Evolutionary conservation across 805 yeast species (phyloP), one percentile per base, ranked within the genome.

Genomic region (Debaryomyces castellii): DNA sequence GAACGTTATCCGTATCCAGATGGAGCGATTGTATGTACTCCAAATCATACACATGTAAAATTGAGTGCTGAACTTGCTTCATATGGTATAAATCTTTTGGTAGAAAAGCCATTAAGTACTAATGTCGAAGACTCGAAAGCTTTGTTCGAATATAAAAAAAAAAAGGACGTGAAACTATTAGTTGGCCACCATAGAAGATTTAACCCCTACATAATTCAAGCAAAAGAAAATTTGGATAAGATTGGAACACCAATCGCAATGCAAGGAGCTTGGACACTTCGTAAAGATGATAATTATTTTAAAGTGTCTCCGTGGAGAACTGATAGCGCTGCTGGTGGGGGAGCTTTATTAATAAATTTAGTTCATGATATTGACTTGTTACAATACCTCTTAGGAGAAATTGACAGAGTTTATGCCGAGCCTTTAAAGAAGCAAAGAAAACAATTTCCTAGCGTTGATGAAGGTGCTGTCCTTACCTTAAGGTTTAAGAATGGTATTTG

Each of bases 121-220:
- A 48, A 45, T 11, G 59, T 68, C 3, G 54, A 55, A 34, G 72
- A 69, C 14, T 64, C 68, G 17, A 59, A 51, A 24, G 61, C 66
- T 8, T 50, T 69, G 23, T 57, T 58, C 21, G 53, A 57, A 11
- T 62, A 50, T 40, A 54, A 62, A 33, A 36, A 51, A 22, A 23
- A 46, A 12, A 51, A 53, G 21, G 47, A 54, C 32, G 66, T 68
- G 11, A 58, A 60, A 43, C 51, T 69, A 21, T 52, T 69, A 20
- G 63, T 69, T 21, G 74, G 74, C 2, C 74, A 69, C 47, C 74
- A 69, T 51, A 56, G 74, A 35, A 54, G 74, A 16, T 69, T 69
- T 50, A 68, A 69, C 50, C 73, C 74, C 2, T 67, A 59, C 44
- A 66, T 69, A n/a, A 52, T 68, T 18, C 59, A 63, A 25, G 58